Evolutionary conservation across 805 yeast genomes (phyloP).

Genomic region (Danielia oregonensis): DNA sequence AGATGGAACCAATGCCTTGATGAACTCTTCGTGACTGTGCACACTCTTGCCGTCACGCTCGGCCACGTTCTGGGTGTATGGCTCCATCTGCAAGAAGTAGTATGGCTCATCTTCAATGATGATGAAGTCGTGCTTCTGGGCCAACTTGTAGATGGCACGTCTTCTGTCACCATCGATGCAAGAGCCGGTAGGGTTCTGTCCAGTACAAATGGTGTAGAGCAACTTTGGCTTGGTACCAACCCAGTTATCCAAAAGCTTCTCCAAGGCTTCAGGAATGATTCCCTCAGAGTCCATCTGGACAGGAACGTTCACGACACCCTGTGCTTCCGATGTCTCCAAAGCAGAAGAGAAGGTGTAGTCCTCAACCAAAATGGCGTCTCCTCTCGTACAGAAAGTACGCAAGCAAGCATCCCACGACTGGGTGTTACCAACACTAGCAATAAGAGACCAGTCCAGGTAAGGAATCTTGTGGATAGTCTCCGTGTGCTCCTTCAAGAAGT

Average conservation of each 20-base stretch:
- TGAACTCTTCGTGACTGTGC: constrained; percentile 58
- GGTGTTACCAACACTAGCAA: constrained; percentile 82
- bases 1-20: constrained; percentile 67
- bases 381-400: constrained; percentile 71
- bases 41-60: constrained; percentile 31
- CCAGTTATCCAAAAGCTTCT: constrained; percentile 64
- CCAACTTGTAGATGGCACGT: constrained; percentile 66
- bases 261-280: constrained; percentile 68
- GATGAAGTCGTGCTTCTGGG: constrained; percentile 80
- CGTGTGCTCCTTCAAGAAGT: constrained; percentile 76
- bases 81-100: constrained; percentile 91
- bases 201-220: constrained; percentile 89
- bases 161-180: constrained; percentile 77
- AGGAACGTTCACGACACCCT: constrained; percentile 66
- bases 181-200: constrained; percentile 97
- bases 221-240: constrained; percentile 73
- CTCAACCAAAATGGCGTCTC: constrained; percentile 82
- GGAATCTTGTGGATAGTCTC: constrained; percentile 43
- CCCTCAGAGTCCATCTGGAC: constrained; percentile 79
- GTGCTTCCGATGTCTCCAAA: constrained; percentile 73
- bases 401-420: constrained; percentile 81
- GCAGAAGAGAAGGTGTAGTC: constrained; percentile 83
- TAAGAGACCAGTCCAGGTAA: constrained; percentile 62
- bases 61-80: constrained; percentile 48
- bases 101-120: constrained; percentile 96